A percentile compares a stretch with the other conserved stretches of the same genome.
phyloP scores from a whole-genome alignment of 306 rosid species.

The Gastrolobium bilobum region DNA sequence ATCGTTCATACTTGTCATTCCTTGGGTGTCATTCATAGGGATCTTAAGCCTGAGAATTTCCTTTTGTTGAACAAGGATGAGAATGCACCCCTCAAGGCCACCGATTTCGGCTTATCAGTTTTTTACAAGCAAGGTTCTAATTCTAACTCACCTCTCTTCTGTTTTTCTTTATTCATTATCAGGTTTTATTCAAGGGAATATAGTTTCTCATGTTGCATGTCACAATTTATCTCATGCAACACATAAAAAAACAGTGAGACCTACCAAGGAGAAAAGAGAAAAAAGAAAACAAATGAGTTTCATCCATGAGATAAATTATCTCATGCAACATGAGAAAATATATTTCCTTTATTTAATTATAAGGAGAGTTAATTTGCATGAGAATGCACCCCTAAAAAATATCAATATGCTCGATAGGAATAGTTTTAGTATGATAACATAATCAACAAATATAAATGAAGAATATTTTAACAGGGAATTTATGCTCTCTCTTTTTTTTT shows the following conservation, averaged over 20 bases:
- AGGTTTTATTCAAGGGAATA: neutral
- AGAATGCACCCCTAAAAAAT: neutral
- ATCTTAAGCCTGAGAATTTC: conserved; percentile 98
- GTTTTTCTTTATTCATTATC: neutral
- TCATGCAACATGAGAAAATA: too few species aligned
- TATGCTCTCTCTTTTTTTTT: neutral
- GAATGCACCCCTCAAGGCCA: conserved; percentile 90
- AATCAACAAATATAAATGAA: neutral
- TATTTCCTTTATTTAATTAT: too few species aligned
- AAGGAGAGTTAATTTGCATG: neutral
- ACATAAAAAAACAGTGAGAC: too few species aligned
- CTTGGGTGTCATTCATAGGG: conserved; percentile 97
- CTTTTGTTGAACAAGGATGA: conserved; percentile 83
- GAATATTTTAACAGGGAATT: neutral
- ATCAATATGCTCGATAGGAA: neutral
- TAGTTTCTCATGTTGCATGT: too few species aligned
- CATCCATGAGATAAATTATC: too few species aligned
- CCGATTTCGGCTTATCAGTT: conserved; percentile 95
- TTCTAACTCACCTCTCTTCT: conserved; percentile 9
- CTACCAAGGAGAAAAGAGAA: too few species aligned
- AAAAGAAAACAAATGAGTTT: too few species aligned
- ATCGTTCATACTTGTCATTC: conserved; percentile 95
- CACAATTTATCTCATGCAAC: too few species aligned
- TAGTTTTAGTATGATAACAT: neutral
- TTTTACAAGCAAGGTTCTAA: conserved; percentile 93